Evolutionary conservation across 208 protist species (phyloP), one percentile per base, ranked within the genome.

Genomic region (Trypanosoma scelopori): DNA sequence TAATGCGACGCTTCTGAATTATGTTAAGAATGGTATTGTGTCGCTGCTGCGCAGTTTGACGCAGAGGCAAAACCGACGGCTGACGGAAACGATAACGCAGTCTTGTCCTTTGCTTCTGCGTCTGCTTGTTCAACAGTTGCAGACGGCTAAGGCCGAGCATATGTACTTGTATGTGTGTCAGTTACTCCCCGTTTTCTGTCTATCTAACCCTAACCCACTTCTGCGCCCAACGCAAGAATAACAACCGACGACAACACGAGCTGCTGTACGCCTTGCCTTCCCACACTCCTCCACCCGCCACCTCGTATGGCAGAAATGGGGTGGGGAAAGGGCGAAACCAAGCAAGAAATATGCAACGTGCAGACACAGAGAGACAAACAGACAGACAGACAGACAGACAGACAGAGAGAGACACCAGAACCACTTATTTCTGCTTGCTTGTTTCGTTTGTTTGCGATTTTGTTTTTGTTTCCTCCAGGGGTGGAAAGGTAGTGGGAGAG

Each of bases 81-180:
- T 81, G 82, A 48, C 87, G 90, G 61, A 93, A 93, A n/a, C 85
- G 79, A 30, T 93, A 83, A 0, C 81, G 76, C 27, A 93, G 74
- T 70, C 92, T 92, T 1, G 87, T 84, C 35, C 61, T 48, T 58
- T 93, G 83, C 69, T 87, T 85, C 20, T 71, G 35, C 13, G 76
- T 72, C 15, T 74, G 69, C 65, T 83, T 83, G 35, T 71, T 90
- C 27, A 69, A 48, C 15, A 76, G 59, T 20, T 67, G 52, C 18
- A 77, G 16, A 15, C 51, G 64, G 41, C 22, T 70, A 20, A n/a
- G 1, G 5, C 39, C 50, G 39, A 84, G 55, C 79, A 79, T 81
- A 2, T 57, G 42, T 25, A 22, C 12, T 46, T n/a, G 28, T 61
- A 27, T 41, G 22, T 28, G 42, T 42, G 22, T 55, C 35, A 46